phyloP scores from a whole-genome alignment of 129 eudicot genomes.

The Cynara cardunculus region DNA sequence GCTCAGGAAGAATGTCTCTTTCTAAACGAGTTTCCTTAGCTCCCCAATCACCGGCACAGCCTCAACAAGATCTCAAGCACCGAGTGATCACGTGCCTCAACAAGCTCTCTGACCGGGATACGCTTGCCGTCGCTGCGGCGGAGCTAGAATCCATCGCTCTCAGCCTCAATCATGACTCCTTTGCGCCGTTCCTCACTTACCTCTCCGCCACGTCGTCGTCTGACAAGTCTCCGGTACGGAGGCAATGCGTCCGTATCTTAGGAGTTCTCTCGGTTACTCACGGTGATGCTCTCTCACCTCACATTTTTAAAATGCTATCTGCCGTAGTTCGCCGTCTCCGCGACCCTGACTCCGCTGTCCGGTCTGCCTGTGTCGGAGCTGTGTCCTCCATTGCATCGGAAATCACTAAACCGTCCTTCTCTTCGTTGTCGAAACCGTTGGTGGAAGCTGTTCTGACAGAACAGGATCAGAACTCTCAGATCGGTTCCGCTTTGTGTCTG shows the following conservation, averaged over 20 bases:
- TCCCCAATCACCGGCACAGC: conserved; percentile 29
- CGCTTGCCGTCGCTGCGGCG: conserved; percentile 59
- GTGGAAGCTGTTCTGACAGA: conserved; percentile 53
- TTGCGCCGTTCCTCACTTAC: conserved; percentile 65
- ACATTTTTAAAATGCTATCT: conserved; percentile 51
- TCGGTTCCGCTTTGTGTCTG: conserved; percentile 69
- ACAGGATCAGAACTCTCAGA: conserved; percentile 61
- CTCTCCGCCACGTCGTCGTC: conserved; percentile 60
- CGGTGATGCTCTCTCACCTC: conserved; percentile 58
- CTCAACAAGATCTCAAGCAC: conserved; percentile 49
- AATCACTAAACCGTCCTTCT: conserved; percentile 44
- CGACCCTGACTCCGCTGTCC: conserved; percentile 72
- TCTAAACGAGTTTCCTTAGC: conserved; percentile 23
- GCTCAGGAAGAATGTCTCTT: conserved; percentile 28
- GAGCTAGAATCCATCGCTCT: conserved; percentile 69
- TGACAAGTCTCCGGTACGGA: conserved; percentile 68
- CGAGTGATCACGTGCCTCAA: conserved; percentile 59
- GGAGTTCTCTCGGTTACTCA: conserved; percentile 51
- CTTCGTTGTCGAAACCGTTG: conserved; percentile 44
- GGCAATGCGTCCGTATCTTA: conserved; percentile 63
- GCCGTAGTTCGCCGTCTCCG: conserved; percentile 71
- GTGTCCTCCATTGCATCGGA: conserved; percentile 46
- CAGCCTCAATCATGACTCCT: conserved; percentile 35
- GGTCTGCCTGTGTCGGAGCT: conserved; percentile 63
- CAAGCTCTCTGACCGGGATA: conserved; percentile 85